Base-by-base conservation (phyloP, 2,329 filamentous ascomycete genomes). In the Aspergillus uvarum region DNA sequence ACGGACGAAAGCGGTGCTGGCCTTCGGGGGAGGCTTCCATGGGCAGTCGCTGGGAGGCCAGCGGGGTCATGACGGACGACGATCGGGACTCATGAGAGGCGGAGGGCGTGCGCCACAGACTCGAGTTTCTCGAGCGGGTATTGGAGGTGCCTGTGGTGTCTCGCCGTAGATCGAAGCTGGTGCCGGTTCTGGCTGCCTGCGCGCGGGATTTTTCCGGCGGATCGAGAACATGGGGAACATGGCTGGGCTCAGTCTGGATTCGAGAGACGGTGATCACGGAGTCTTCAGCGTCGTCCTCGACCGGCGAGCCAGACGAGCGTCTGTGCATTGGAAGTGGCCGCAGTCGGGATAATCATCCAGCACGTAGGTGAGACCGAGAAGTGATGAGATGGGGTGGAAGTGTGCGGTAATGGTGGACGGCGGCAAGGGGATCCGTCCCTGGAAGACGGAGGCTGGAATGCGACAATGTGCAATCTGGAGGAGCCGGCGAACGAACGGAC, bases 261-360 rank as follows among this genome's bases (percentile, higher is more conserved):
- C 72, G 73, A 62, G 70, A 67, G 63, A 66, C 53, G 53, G 53
- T 32, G 53, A 47, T 64, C 64, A 68, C 68, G 61, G 72, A 70
- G 65, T 76, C 72, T 68, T 75, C 70, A 72, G 71, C 68, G 67
- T 76, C 74, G 70, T 77, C 75, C 74, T 73, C 73, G 67, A 73
- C 70, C 69, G 74, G 74, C 63, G 74, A 76, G 68, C 74, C 76
- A 71, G 77, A 79, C 71, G 73, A 76, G 69, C 75, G 76, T 76
- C 74, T 78, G 70, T 74, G 76, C 77, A 79, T 79, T 77, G 70
- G 75, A 75, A 70, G 71, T 71, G 63, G 66, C 68, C 67, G 68
- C 68, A 65, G 63, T 68, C 66, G 62, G 62, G 65, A 65, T 67
- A 70, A 70, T 74, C 74, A 76, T 76, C 69, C 74, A 75, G 72